These are phyloP conservation scores for Diplodia sapinea DNA, from an alignment of 2,329 filamentous ascomycete genomes.

Conservation along the genomic window DNA sequence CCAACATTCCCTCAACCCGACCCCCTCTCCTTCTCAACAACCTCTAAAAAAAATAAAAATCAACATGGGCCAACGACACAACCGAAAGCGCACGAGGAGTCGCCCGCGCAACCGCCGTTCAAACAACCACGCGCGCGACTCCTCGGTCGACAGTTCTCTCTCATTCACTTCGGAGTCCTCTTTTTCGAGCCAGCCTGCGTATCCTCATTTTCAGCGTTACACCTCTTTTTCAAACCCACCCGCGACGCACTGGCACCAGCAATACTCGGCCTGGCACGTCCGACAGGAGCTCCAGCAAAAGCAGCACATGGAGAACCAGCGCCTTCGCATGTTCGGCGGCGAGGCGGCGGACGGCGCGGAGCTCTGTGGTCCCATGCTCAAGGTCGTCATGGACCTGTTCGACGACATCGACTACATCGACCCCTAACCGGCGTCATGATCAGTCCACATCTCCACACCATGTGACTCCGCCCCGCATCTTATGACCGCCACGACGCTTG, in stretches of 20 bases:
- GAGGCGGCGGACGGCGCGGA: slow-evolving; percentile 50
- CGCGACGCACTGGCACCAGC: slow-evolving; percentile 46
- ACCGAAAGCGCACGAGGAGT: slow-evolving; percentile 52
- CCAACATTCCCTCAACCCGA: background rate
- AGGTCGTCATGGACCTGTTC: slow-evolving; percentile 55
- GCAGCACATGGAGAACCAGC: slow-evolving; percentile 41
- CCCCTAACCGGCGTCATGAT: slow-evolving; percentile 36
- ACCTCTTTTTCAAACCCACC: slow-evolving; percentile 33
- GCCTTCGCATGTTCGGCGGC: slow-evolving; percentile 53
- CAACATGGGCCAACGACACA: slow-evolving; percentile 52
- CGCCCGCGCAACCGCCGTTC: slow-evolving; percentile 49
- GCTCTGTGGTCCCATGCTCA: slow-evolving; percentile 54
- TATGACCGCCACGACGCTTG: background rate
- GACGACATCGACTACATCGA: slow-evolving; percentile 53
- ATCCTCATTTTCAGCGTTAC: slow-evolving; percentile 35
- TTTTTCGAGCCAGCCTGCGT: slow-evolving; percentile 42
- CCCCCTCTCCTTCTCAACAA: background rate
- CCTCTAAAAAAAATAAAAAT: background rate
- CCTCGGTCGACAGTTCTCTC: slow-evolving; percentile 19
- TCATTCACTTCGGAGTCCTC: slow-evolving; percentile 37
- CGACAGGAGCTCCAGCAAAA: slow-evolving; percentile 38
- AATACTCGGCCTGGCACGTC: slow-evolving; percentile 47
- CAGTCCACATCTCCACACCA: background rate
- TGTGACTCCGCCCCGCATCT: background rate
- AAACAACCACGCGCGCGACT: slow-evolving; percentile 33